Percentiles rank a stretch among this genome's conserved stretches.
Conservation (phyloP, 805 yeast genomes). For the Hanseniaspora taiwanica region DNA sequence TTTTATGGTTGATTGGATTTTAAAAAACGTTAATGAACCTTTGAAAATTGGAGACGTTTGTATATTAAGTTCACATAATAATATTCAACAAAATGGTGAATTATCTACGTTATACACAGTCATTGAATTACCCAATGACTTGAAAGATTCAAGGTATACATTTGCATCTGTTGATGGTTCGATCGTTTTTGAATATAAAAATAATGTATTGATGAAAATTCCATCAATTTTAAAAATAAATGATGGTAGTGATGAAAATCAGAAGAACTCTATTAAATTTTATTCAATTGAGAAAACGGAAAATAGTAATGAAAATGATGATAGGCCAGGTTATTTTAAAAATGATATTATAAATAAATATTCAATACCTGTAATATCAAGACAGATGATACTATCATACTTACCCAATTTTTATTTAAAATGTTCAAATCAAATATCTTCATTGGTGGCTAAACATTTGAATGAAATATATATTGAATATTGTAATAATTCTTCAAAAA, state of each 20-base stretch:
- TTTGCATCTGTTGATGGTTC: slow-evolving; percentile 46
- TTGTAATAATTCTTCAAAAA: too few species aligned
- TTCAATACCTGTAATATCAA: neutral
- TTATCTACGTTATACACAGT: too few species aligned
- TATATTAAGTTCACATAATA: slow-evolving; percentile 26
- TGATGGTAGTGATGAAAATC: neutral
- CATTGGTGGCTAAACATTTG: neutral
- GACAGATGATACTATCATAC: neutral
- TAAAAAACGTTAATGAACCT: slow-evolving; percentile 7
- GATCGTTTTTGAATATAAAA: slow-evolving; percentile 33
- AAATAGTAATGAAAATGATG: neutral
- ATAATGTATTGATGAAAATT: slow-evolving; percentile 35
- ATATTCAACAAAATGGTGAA: slow-evolving; percentile 31
- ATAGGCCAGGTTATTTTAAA: neutral
- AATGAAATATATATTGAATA: neutral
- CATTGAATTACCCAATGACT: slow-evolving; percentile 37
- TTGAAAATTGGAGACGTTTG: slow-evolving; percentile 52
- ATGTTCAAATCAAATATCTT: neutral
- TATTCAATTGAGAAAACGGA: too few species aligned
- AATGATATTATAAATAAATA: neutral
- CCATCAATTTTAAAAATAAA: slow-evolving; percentile 29
- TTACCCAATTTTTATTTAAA: neutral
- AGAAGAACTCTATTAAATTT: too few species aligned
- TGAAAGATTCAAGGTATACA: slow-evolving; percentile 42
- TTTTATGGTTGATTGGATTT: neutral